A percentile compares a stretch with the other conserved stretches of the same genome.
Conservation (phyloP, 2,329 filamentous ascomycete genomes). For the Alternaria viburni region DNA sequence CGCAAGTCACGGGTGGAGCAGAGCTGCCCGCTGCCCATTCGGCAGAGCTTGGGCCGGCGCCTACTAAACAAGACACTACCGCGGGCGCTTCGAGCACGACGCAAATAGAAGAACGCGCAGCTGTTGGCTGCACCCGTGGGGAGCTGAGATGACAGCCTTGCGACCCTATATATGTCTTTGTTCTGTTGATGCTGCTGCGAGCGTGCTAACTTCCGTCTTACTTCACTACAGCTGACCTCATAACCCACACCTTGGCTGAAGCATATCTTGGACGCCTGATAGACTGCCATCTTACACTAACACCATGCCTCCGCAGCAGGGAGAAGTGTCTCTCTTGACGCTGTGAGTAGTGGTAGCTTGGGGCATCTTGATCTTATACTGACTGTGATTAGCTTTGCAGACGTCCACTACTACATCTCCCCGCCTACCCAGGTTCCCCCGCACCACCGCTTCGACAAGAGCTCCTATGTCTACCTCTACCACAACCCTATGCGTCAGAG, state of each 20-base stretch:
- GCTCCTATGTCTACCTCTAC: conserved; percentile 81
- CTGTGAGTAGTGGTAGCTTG: conserved; percentile 47
- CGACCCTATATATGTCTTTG: conserved; percentile 25
- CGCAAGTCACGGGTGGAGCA: conserved; percentile 31
- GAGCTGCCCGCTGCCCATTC: conserved; percentile 15
- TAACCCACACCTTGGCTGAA: neutral
- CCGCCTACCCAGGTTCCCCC: conserved; percentile 69
- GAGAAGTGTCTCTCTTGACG: conserved; percentile 55
- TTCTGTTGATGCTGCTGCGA: conserved; percentile 15
- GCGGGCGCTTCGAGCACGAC: conserved; percentile 45
- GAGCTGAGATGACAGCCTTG: conserved; percentile 18
- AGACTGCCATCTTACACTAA: conserved; percentile 9
- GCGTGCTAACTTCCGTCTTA: conserved; percentile 18
- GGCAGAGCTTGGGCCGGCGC: conserved; percentile 25
- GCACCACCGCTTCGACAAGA: conserved; percentile 82
- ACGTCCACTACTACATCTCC: conserved; percentile 80
- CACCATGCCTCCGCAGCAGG: conserved; percentile 56
- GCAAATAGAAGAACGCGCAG: conserved; percentile 40
- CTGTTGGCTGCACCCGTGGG: conserved; percentile 21
- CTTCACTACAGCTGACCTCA: neutral
- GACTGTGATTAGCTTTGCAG: conserved; percentile 66
- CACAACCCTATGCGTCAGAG: conserved; percentile 71
- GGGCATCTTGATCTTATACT: conserved; percentile 7
- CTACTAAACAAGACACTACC: conserved; percentile 24
- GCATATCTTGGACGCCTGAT: conserved; percentile 13